These are phyloP conservation scores for Cymbomonas tetramitiformis DNA, from an alignment of 139 green algal species.

Conservation along the genomic window DNA sequence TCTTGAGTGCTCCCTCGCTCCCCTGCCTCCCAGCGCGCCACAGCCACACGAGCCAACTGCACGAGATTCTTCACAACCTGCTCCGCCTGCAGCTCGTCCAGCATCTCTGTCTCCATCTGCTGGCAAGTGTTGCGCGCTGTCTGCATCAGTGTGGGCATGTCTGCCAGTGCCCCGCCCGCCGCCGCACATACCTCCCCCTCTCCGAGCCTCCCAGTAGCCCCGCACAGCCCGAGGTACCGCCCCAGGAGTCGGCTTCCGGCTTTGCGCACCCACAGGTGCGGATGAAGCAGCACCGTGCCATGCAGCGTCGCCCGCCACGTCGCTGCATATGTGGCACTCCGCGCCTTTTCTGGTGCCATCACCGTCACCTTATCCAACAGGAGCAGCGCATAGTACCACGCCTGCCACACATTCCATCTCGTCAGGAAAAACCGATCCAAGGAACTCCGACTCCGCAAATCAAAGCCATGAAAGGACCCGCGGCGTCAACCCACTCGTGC, in stretches of 20 bases:
- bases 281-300: slow-evolving; percentile 31
- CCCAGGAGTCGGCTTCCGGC: slow-evolving; percentile 53
- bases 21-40: slow-evolving; percentile 2
- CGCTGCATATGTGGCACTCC: background rate
- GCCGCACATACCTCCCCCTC: slow-evolving; percentile 7
- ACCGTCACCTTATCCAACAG: slow-evolving; percentile 52
- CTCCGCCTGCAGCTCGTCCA: slow-evolving; percentile 51
- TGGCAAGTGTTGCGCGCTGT: background rate
- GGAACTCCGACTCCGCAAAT: no score
- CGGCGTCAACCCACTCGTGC: no score
- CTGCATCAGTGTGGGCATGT: background rate
- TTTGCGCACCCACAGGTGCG: slow-evolving; percentile 72
- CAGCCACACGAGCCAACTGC: slow-evolving; percentile 35
- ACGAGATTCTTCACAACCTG: slow-evolving; percentile 71
- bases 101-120: no score
- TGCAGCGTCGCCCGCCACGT: no score
- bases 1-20: background rate
- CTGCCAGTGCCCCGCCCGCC: background rate
- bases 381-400: slow-evolving; percentile 56
- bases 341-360: slow-evolving; percentile 15
- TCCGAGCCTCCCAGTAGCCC: background rate
- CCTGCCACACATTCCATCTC: no score
- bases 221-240: slow-evolving; percentile 22
- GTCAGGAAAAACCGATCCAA: no score
- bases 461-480: no score